Percentiles rank a stretch among this genome's conserved stretches.
These are phyloP conservation scores for Trifolium fragiferum DNA, from an alignment of 306 rosid genomes.

Conservation along the genomic window DNA sequence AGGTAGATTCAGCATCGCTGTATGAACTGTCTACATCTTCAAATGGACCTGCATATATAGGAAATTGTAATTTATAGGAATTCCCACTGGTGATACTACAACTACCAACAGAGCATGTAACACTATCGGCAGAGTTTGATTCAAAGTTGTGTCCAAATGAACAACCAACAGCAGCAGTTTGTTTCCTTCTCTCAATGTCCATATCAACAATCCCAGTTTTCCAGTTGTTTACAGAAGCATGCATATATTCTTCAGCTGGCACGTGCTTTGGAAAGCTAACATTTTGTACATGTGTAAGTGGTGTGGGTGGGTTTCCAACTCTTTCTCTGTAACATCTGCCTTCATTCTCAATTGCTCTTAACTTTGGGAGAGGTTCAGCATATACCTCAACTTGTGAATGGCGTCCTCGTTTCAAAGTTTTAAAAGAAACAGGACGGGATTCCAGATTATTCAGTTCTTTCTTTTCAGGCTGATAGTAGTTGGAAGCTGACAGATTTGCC, in stretches of 20 bases:
- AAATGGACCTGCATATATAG: constrained; percentile 59
- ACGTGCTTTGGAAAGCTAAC: constrained; percentile 54
- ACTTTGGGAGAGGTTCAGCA: constrained; percentile 63
- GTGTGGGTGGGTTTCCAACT: constrained; percentile 49
- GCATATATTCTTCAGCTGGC: constrained; percentile 51
- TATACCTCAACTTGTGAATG: constrained; percentile 58
- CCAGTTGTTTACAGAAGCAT: constrained; percentile 52
- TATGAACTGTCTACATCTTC: constrained; percentile 57
- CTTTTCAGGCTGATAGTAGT: constrained; percentile 43
- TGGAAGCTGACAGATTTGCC: constrained; percentile 46
- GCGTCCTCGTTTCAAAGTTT: constrained; percentile 63
- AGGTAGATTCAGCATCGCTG: constrained; percentile 74
- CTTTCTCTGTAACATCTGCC: constrained; percentile 51
- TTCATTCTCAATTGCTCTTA: constrained; percentile 63
- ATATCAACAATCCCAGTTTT: constrained; percentile 48
- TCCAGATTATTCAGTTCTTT: constrained; percentile 43
- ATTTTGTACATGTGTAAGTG: constrained; percentile 54
- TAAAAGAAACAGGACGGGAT: constrained; percentile 49
- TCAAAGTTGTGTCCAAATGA: constrained; percentile 54
- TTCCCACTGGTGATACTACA: constrained; percentile 68
- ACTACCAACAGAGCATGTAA: constrained; percentile 85
- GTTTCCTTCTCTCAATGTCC: constrained; percentile 54
- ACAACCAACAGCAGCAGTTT: constrained; percentile 55
- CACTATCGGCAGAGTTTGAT: constrained; percentile 56
- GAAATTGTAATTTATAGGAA: constrained; percentile 50